Conservation (phyloP, 805 yeast species). For the Ogataea thermomethanolica region DNA sequence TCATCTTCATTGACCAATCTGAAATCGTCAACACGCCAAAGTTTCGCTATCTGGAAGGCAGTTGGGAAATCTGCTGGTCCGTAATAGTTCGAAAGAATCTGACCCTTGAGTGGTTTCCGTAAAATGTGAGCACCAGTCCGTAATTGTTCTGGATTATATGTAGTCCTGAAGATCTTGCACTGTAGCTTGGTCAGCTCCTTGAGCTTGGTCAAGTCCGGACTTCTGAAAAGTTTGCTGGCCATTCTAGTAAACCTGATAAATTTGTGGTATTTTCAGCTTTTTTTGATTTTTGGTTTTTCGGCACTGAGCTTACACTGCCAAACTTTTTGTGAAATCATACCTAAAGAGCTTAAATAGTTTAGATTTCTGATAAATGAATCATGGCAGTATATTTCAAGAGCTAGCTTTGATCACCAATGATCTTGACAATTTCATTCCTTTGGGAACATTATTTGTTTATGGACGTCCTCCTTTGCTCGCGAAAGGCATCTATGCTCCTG, state of each 20-base stretch:
- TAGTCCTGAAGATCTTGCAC: constrained; percentile 64
- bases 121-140: constrained; percentile 76
- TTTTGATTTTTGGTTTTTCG: background rate
- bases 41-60: constrained; percentile 34
- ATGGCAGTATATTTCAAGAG: constrained; percentile 5
- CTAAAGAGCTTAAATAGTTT: background rate
- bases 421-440: constrained; percentile 37
- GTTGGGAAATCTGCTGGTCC: constrained; percentile 71
- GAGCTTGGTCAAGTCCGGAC: constrained; percentile 46
- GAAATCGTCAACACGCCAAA: constrained; percentile 26
- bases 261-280: constrained; percentile 15
- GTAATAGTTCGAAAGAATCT: constrained; percentile 64
- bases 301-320: constrained; percentile 1
- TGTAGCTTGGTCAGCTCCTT: constrained; percentile 55
- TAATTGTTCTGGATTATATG: constrained; percentile 59
- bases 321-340: background rate
- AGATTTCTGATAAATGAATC: constrained; percentile 2
- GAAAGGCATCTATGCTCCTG: constrained; percentile 37
- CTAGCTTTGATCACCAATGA: constrained; percentile 36
- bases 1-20: constrained; percentile 65
- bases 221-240: constrained; percentile 5
- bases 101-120: constrained; percentile 67
- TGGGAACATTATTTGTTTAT: constrained; percentile 47
- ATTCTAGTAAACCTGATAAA: constrained; percentile 4
- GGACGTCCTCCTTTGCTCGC: constrained; percentile 40